Percentiles rank a stretch among this genome's conserved stretches.
These are phyloP conservation scores for Lepiota brunneoincarnata DNA, from an alignment of 768 basidiomycete species.

Conservation along the genomic window DNA sequence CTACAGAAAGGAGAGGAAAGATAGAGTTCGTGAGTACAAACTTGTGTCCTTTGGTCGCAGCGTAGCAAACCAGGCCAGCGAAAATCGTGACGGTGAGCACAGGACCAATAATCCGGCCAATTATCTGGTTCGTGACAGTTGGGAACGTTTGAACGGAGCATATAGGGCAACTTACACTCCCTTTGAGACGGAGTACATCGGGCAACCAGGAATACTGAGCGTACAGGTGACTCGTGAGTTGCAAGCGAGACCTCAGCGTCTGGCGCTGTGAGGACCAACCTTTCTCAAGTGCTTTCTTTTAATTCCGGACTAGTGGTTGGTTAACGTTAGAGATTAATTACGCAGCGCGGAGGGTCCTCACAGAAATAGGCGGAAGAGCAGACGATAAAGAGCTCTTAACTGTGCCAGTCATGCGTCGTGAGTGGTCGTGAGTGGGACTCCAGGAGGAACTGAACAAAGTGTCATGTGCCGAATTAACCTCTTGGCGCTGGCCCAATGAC, in stretches of 20 bases:
- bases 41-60: conserved; percentile 51
- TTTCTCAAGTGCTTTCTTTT: conserved; percentile 54
- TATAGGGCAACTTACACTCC: conserved; percentile 56
- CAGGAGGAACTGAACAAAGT: neutral
- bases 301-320: conserved; percentile 35
- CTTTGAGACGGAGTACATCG: conserved; percentile 81
- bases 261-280: conserved; percentile 23
- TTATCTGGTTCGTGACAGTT: conserved; percentile 44
- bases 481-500: neutral
- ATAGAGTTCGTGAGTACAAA: conserved; percentile 79
- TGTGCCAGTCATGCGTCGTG: conserved; percentile 15
- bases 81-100: conserved; percentile 83
- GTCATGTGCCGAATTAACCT: neutral
- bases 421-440: neutral
- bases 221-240: neutral
- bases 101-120: conserved; percentile 71
- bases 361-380: conserved; percentile 26
- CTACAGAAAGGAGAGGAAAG: conserved; percentile 85
- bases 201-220: conserved; percentile 84
- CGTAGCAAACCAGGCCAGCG: conserved; percentile 58
- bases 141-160: neutral
- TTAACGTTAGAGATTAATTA: neutral
- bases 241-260: neutral
- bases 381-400: conserved; percentile 29
- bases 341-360: conserved; percentile 13